Evolutionary conservation across 225 moss, liverwort and hornwort genomes (phyloP).

Genomic region (Sphagnum tenellum): DNA sequence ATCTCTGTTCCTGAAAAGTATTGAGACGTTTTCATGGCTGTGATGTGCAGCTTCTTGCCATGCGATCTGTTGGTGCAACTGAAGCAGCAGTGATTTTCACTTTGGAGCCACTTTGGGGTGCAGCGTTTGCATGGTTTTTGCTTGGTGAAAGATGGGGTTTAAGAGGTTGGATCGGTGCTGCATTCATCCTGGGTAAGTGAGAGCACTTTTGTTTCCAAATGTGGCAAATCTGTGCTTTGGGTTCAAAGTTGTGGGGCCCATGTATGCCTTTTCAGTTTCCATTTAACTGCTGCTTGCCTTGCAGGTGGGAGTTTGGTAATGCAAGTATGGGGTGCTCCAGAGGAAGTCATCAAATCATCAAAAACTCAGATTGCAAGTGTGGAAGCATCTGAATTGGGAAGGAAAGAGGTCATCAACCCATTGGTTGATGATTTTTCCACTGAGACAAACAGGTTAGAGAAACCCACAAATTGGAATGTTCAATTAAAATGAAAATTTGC

Average conservation of each 20-base stretch:
- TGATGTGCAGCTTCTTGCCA: conserved; percentile 43
- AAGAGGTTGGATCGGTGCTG: conserved; percentile 70
- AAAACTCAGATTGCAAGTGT: conserved; percentile 11
- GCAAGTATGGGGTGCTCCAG: conserved; percentile 41
- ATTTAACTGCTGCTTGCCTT: neutral
- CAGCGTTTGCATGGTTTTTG: conserved; percentile 67
- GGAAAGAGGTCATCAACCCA: conserved; percentile 3
- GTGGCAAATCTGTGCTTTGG: neutral
- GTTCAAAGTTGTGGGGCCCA: neutral
- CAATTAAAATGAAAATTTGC: too few relatives aligned
- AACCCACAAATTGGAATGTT: too few relatives aligned
- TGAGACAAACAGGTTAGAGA: too few relatives aligned
- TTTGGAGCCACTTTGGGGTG: conserved; percentile 83
- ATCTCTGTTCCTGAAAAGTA: too few relatives aligned
- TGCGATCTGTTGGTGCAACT: conserved; percentile 75
- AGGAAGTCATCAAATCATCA: conserved; percentile 11
- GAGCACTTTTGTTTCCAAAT: neutral
- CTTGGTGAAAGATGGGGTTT: conserved; percentile 84
- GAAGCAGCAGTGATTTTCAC: conserved; percentile 85
- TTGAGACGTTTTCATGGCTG: neutral
- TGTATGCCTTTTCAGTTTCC: neutral
- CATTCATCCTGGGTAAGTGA: conserved; percentile 49
- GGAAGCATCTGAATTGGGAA: conserved; percentile 7
- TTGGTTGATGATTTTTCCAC: neutral
- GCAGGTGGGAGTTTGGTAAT: conserved; percentile 28